phyloP scores from a whole-genome alignment of 176 grass and related monocot genomes.

The Avena insularis region DNA sequence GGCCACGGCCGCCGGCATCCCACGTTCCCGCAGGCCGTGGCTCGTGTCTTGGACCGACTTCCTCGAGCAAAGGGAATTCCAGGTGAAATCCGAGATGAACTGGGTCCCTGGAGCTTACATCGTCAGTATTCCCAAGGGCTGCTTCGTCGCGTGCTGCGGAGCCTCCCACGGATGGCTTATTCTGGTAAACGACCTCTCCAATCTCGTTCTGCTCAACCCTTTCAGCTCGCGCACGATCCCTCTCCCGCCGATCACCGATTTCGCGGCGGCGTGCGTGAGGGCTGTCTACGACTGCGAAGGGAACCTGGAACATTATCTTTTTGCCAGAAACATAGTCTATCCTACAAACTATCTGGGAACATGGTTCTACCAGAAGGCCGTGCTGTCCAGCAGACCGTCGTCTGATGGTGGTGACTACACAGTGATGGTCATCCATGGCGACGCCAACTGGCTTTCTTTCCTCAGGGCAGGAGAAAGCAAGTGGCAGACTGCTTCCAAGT shows the following conservation, averaged over 20 bases:
- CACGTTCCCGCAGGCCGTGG: not conserved
- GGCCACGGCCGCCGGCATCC: not conserved
- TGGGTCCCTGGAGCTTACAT: not conserved
- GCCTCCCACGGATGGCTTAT: constrained; percentile 24
- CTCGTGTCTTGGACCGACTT: constrained; percentile 19
- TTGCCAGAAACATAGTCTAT: not conserved
- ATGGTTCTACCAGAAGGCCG: constrained; percentile 42
- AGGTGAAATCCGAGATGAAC: not conserved
- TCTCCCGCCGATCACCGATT: not conserved
- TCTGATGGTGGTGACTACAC: not conserved
- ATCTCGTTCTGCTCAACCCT: constrained; percentile 17
- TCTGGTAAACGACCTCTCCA: not conserved
- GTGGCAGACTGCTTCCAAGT: constrained; percentile 2
- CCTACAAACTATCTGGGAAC: not conserved
- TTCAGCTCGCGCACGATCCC: not conserved
- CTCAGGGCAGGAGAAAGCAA: constrained; percentile 11
- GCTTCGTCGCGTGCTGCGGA: not conserved
- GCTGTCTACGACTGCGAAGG: not conserved
- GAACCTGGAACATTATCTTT: not conserved
- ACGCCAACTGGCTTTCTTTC: constrained; percentile 2
- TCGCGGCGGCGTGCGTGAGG: not conserved
- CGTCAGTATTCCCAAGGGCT: constrained; percentile 7
- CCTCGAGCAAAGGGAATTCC: not conserved
- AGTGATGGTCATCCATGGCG: not conserved
- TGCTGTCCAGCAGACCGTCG: constrained; percentile 32